Evolutionary conservation across 2,329 filamentous ascomycete genomes (phyloP).

Genomic region (Exophiala spinifera): DNA sequence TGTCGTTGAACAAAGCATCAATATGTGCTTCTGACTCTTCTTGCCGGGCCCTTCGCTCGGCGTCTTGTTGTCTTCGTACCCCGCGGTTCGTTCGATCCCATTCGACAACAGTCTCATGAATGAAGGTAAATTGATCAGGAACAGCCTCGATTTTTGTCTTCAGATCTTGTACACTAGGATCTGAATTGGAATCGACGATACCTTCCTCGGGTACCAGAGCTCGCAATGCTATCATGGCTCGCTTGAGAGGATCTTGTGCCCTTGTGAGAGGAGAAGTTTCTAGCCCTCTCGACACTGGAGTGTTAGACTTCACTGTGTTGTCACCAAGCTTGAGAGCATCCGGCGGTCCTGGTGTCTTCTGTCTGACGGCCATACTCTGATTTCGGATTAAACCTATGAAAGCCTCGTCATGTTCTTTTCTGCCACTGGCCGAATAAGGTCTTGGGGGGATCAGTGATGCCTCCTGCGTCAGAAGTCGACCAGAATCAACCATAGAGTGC

Average conservation of each 20-base stretch:
- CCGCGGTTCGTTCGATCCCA: conserved; percentile 49
- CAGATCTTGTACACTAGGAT: conserved; percentile 16
- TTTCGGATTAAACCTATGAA: conserved; percentile 48
- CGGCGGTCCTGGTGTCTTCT: conserved; percentile 31
- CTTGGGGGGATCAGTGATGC: conserved; percentile 22
- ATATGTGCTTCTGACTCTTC: conserved; percentile 53
- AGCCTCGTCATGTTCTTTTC: conserved; percentile 41
- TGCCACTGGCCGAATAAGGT: conserved; percentile 24
- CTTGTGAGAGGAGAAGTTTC: conserved; percentile 17
- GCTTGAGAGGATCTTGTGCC: conserved; percentile 11
- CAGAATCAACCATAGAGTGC: conserved; percentile 44
- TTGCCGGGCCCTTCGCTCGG: conserved; percentile 49
- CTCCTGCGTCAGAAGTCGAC: conserved; percentile 41
- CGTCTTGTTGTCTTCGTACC: conserved; percentile 46
- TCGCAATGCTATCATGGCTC: conserved; percentile 12
- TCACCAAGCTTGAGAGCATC: conserved; percentile 31
- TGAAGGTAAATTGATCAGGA: conserved; percentile 44
- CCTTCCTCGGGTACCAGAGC: conserved; percentile 12
- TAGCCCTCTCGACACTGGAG: conserved; percentile 36
- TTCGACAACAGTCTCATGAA: conserved; percentile 38
- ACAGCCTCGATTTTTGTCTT: conserved; percentile 24
- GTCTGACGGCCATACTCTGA: conserved; percentile 37
- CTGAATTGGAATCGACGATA: conserved; percentile 1
- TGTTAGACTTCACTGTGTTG: conserved; percentile 30
- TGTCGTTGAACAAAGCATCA: conserved; percentile 54